Percentiles rank a stretch among this genome's conserved stretches.
Conservation (phyloP, 768 basidiomycete species). For the Lanmaoa rubissima region DNA sequence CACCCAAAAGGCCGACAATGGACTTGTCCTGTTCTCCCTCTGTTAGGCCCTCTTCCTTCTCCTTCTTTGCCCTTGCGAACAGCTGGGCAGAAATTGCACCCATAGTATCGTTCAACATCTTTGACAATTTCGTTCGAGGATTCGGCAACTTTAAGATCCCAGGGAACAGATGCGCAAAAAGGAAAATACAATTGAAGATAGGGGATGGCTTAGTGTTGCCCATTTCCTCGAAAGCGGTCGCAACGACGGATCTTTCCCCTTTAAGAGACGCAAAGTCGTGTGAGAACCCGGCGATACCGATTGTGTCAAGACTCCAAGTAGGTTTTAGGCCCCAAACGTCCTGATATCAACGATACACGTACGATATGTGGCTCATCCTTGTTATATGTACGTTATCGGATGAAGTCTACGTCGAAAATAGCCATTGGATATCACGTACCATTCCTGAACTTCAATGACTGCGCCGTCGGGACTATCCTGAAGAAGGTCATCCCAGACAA, state of each 20-base stretch:
- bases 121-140: constrained; percentile 24
- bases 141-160: constrained; percentile 33
- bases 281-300: constrained; percentile 45
- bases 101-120: constrained; percentile 29
- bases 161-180: constrained; percentile 34
- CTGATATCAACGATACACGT: constrained; percentile 7
- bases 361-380: constrained; percentile 50
- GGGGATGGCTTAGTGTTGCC: constrained; percentile 26
- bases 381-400: background rate
- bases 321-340: background rate
- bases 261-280: constrained; percentile 45
- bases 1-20: constrained; percentile 38
- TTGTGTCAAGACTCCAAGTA: constrained; percentile 37
- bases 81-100: constrained; percentile 34
- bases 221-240: constrained; percentile 23
- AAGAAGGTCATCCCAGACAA: constrained; percentile 30
- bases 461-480: constrained; percentile 27
- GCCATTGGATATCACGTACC: constrained; percentile 27
- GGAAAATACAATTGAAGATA: constrained; percentile 14
- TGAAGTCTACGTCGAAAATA: background rate
- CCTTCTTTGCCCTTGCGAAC: constrained; percentile 33
- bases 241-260: constrained; percentile 24
- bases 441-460: constrained; percentile 47
- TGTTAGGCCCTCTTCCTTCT: constrained; percentile 27
- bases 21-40: constrained; percentile 35